Conservation (phyloP, 495 filamentous ascomycete genomes). For the Tuber umbilicatum region DNA sequence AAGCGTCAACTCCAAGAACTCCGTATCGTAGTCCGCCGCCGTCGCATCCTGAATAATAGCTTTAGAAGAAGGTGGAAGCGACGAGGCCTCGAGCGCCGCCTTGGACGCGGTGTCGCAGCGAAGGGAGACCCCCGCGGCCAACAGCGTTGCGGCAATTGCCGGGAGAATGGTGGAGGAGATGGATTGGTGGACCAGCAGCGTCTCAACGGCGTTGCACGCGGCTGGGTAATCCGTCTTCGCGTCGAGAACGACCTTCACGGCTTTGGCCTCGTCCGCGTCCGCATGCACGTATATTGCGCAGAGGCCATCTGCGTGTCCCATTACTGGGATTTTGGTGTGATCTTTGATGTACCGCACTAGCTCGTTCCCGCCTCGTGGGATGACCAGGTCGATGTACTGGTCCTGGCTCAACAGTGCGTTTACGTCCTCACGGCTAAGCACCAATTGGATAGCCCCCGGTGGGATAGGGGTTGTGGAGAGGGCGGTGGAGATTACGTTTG, state of each 20-base stretch:
- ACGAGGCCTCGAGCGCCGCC: conserved; percentile 49
- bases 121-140: conserved; percentile 70
- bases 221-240: conserved; percentile 91
- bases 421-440: conserved; percentile 83
- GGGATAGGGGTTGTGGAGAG: conserved; percentile 72
- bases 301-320: conserved; percentile 92
- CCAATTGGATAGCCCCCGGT: conserved; percentile 79
- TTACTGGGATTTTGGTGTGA: conserved; percentile 86
- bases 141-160: conserved; percentile 60
- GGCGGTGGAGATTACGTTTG: conserved; percentile 72
- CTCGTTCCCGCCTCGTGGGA: conserved; percentile 88
- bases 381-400: conserved; percentile 84
- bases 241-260: conserved; percentile 75
- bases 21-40: conserved; percentile 71
- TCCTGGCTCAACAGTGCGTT: conserved; percentile 76
- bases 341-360: conserved; percentile 85
- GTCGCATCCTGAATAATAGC: conserved; percentile 56
- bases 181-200: conserved; percentile 72
- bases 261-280: conserved; percentile 65
- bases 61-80: conserved; percentile 43
- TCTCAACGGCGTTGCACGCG: conserved; percentile 92
- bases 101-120: conserved; percentile 71
- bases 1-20: conserved; percentile 79
- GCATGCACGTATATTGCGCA: conserved; percentile 82
- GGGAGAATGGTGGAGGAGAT: conserved; percentile 65